Evolutionary conservation across 2,329 filamentous ascomycete genomes (phyloP).

Genomic region (Colletotrichum horii): DNA sequence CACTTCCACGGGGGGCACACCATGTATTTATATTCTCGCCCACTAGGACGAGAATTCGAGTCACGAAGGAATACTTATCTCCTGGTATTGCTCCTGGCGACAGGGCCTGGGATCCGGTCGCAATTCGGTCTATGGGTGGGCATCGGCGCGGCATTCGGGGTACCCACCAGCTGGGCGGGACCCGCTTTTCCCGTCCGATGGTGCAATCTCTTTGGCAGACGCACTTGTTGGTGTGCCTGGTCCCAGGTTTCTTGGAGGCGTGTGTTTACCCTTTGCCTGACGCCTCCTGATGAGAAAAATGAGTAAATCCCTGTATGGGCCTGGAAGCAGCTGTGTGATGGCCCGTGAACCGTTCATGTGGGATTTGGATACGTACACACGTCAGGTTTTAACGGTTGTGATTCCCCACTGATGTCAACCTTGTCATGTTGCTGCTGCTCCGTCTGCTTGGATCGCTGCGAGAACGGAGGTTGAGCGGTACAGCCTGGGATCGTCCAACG

Average conservation of each 20-base stretch:
- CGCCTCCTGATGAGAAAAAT: background rate
- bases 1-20: background rate
- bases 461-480: background rate
- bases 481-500: background rate
- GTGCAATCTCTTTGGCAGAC: background rate
- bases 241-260: background rate
- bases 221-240: background rate
- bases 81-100: background rate
- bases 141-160: slow-evolving; percentile 19
- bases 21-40: slow-evolving; percentile 1
- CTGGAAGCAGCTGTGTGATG: background rate
- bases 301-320: background rate
- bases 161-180: background rate
- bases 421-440: background rate
- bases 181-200: slow-evolving; percentile 16
- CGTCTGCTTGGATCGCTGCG: background rate
- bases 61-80: background rate
- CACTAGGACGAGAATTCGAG: background rate
- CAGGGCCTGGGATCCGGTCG: slow-evolving; percentile 11
- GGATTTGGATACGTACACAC: background rate
- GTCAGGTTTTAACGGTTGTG: background rate
- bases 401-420: background rate
- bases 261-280: background rate
- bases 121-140: slow-evolving; percentile 4
- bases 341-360: slow-evolving; percentile 1